A percentile compares a stretch with the other conserved stretches of the same genome.
These are phyloP conservation scores for Acacia melanoxylon DNA, from an alignment of 306 rosid genomes.

Conservation along the genomic window DNA sequence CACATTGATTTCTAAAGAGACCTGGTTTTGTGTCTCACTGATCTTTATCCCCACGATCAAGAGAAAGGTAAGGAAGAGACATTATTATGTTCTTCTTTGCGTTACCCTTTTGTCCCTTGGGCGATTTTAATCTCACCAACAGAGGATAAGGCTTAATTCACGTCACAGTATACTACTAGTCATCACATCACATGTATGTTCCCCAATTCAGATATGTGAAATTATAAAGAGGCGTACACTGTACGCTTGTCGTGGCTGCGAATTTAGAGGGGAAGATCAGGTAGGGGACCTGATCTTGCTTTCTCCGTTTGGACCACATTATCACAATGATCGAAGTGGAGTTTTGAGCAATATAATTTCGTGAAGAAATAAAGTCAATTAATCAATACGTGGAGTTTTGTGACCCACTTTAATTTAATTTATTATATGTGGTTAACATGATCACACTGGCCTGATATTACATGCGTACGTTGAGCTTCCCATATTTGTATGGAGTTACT, in stretches of 20 bases:
- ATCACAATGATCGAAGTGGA: constrained; percentile 1
- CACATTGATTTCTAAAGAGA: constrained; percentile 2
- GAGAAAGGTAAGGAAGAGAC: constrained; percentile 27
- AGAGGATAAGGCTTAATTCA: constrained; percentile 17
- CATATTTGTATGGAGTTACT: neutral
- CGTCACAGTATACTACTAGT: neutral
- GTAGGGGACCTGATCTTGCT: constrained; percentile 8
- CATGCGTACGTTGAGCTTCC: neutral
- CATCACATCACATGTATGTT: neutral
- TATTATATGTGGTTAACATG: constrained; percentile 7
- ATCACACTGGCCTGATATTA: neutral
- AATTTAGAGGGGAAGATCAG: neutral
- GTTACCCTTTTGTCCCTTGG: constrained; percentile 34
- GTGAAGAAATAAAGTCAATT: neutral
- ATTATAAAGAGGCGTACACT: neutral
- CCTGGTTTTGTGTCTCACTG: constrained; percentile 37
- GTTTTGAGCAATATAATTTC: neutral
- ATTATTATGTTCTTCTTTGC: constrained; percentile 34
- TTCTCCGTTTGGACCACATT: neutral
- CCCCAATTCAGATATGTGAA: neutral
- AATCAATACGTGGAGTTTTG: neutral
- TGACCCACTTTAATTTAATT: neutral
- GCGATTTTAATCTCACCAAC: constrained; percentile 6
- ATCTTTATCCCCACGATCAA: constrained; percentile 14
- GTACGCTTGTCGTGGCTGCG: neutral